Percentiles rank a stretch among this genome's conserved stretches.
phyloP scores from a whole-genome alignment of 805 yeast species.

The Sugiyamaella smithiae region DNA sequence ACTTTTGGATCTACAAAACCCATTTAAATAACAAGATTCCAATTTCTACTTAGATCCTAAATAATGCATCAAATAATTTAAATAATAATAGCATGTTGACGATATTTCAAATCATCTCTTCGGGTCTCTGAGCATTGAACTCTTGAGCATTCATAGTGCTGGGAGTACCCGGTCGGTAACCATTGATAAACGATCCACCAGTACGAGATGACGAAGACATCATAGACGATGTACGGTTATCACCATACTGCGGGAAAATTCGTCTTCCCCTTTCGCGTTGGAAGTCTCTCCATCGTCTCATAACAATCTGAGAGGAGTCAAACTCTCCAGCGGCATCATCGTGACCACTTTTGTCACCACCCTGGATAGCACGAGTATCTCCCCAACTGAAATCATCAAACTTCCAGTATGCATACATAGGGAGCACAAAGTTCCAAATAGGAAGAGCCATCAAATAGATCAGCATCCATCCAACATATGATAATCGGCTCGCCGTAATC shows the following conservation, averaged over 20 bases:
- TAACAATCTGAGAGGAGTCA: conserved; percentile 83
- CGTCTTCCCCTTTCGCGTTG: conserved; percentile 69
- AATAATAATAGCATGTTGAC: conserved; percentile 9
- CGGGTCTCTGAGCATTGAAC: conserved; percentile 3
- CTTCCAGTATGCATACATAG: conserved; percentile 88
- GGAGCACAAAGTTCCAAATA: conserved; percentile 87
- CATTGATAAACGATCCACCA: conserved; percentile 2
- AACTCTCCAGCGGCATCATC: conserved; percentile 75
- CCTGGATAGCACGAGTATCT: conserved; percentile 78
- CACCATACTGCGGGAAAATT: conserved; percentile 18
- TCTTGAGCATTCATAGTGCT: conserved; percentile 3
- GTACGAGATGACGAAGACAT: conserved; percentile 11
- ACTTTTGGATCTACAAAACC: background rate
- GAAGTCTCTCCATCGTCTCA: conserved; percentile 94
- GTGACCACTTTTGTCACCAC: conserved; percentile 64
- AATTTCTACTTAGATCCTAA: no score
- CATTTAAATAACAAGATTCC: no score
- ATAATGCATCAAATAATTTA: no score
- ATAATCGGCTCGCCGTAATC: conserved; percentile 70
- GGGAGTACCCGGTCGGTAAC: conserved; percentile 4
- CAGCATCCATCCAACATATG: conserved; percentile 75
- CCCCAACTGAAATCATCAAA: conserved; percentile 98
- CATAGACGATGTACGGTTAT: conserved; percentile 9
- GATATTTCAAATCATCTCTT: conserved; percentile 4
- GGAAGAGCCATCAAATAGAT: conserved; percentile 80